These are phyloP conservation scores for Ceratocystiopsis sp. DNA, from an alignment of 2,329 filamentous ascomycete species.

Conservation along the genomic window DNA sequence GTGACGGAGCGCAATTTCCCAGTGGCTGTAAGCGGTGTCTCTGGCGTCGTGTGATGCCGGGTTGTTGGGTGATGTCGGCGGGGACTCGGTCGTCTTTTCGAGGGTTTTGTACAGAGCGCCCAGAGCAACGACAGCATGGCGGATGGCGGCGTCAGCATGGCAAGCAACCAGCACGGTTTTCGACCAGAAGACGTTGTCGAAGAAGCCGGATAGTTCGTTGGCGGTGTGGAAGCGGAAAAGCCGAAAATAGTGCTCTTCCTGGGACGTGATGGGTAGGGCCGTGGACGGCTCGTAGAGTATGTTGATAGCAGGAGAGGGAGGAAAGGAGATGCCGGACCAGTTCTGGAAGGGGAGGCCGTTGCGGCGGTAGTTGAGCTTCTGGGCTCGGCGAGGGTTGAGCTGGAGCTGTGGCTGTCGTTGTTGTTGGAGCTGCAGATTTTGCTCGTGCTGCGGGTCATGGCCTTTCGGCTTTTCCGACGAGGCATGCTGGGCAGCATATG, in stretches of 20 bases:
- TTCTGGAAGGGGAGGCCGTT: not conserved
- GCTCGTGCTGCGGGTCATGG: not conserved
- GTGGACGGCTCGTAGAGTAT: constrained; percentile 21
- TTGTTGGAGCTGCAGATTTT: constrained; percentile 8
- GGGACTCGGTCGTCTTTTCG: constrained; percentile 37
- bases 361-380: constrained; percentile 7
- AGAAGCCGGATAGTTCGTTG: constrained; percentile 47
- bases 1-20: constrained; percentile 41
- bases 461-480: too few species aligned
- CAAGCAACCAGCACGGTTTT: constrained; percentile 45
- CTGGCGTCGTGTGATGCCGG: constrained; percentile 13
- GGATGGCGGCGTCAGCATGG: constrained; percentile 42
- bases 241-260: constrained; percentile 43
- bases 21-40: constrained; percentile 27
- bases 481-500: too few species aligned
- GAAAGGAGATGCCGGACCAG: too few species aligned
- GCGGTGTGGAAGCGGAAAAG: constrained; percentile 45
- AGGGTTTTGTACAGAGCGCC: constrained; percentile 51
- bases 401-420: constrained; percentile 10
- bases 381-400: constrained; percentile 6
- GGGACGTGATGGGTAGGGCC: constrained; percentile 27
- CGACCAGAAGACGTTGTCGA: constrained; percentile 49
- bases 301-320: too few species aligned
- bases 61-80: constrained; percentile 27
- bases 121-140: constrained; percentile 48